Conservation (phyloP, 1,139 yeast genomes). For the Protomyces lactucae-debilis region DNA sequence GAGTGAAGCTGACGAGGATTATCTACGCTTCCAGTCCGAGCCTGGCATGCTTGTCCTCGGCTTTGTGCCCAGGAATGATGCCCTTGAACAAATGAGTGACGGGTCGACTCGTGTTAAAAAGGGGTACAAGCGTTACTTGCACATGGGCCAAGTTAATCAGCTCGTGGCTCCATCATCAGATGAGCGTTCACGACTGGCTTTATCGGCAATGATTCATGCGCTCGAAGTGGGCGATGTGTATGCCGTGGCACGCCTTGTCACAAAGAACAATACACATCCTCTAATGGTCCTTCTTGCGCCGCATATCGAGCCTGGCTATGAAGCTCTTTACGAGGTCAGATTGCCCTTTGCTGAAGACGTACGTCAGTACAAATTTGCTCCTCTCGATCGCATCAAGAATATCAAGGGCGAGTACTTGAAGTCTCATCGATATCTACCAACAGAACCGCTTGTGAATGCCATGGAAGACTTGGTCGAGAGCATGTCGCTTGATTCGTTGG, state of each 20-base stretch:
- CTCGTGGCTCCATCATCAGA: slow-evolving; percentile 49
- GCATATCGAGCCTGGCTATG: slow-evolving; percentile 37
- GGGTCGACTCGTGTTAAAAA: neutral
- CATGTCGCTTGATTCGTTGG: slow-evolving; percentile 40
- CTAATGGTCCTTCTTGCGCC: slow-evolving; percentile 60
- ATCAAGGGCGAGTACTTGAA: slow-evolving; percentile 40
- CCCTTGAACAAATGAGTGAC: neutral
- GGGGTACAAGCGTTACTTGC: slow-evolving; percentile 45
- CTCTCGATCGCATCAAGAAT: slow-evolving; percentile 43
- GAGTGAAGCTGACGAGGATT: slow-evolving; percentile 46
- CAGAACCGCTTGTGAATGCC: slow-evolving; percentile 39
- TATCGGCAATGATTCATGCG: slow-evolving; percentile 54
- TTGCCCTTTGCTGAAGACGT: slow-evolving; percentile 81
- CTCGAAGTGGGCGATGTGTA: slow-evolving; percentile 48
- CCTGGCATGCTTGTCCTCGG: slow-evolving; percentile 64
- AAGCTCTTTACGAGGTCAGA: slow-evolving; percentile 39
- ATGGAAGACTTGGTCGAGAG: slow-evolving; percentile 45
- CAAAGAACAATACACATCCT: slow-evolving; percentile 47
- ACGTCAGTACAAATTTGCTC: slow-evolving; percentile 57
- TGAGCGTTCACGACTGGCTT: slow-evolving; percentile 44
- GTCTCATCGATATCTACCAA: slow-evolving; percentile 38
- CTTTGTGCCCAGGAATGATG: slow-evolving; percentile 45
- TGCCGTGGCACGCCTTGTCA: slow-evolving; percentile 61
- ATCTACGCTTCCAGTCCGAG: slow-evolving; percentile 44
- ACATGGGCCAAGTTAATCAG: slow-evolving; percentile 55